A percentile compares a stretch with the other conserved stretches of the same genome.
These are phyloP conservation scores for Isabelozyma heimii DNA, from an alignment of 805 yeast species.

Conservation along the genomic window DNA sequence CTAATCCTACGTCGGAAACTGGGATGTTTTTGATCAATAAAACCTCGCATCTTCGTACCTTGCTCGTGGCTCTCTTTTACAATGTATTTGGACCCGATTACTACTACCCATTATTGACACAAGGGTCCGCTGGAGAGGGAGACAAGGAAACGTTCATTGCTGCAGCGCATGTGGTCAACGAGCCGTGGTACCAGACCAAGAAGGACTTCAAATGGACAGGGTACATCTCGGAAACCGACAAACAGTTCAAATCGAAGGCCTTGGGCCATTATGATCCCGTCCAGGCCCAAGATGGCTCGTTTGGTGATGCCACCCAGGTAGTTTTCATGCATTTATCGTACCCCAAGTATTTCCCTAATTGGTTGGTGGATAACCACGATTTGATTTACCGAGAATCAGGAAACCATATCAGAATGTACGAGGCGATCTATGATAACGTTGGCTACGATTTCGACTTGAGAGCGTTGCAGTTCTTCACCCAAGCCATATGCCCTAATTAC, in stretches of 20 bases:
- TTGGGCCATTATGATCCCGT: slow-evolving; percentile 42
- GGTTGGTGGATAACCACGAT: slow-evolving; percentile 34
- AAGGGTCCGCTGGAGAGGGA: slow-evolving; percentile 76
- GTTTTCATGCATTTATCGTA: slow-evolving; percentile 60
- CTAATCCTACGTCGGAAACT: slow-evolving; percentile 67
- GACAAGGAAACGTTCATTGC: slow-evolving; percentile 76
- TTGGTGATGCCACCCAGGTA: slow-evolving; percentile 11
- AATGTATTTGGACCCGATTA: slow-evolving; percentile 63
- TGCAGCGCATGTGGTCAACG: slow-evolving; percentile 54
- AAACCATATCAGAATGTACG: slow-evolving; percentile 41
- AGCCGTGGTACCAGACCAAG: slow-evolving; percentile 52
- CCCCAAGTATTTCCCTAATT: slow-evolving; percentile 43
- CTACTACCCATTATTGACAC: slow-evolving; percentile 67
- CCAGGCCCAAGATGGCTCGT: slow-evolving; percentile 14
- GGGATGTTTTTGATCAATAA: slow-evolving; percentile 69
- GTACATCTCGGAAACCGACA: slow-evolving; percentile 19
- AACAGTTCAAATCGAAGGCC: slow-evolving; percentile 32
- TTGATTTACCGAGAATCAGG: slow-evolving; percentile 28
- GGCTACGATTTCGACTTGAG: slow-evolving; percentile 45
- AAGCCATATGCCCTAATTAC: slow-evolving; percentile 37
- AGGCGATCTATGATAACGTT: slow-evolving; percentile 27
- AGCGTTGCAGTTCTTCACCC: slow-evolving; percentile 35
- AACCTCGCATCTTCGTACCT: slow-evolving; percentile 53
- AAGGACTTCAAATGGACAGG: slow-evolving; percentile 41
- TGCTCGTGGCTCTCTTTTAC: slow-evolving; percentile 61